Evolutionary conservation across 352 stramenopile genomes (phyloP).

Genomic region (Globisporangium takayamanum): DNA sequence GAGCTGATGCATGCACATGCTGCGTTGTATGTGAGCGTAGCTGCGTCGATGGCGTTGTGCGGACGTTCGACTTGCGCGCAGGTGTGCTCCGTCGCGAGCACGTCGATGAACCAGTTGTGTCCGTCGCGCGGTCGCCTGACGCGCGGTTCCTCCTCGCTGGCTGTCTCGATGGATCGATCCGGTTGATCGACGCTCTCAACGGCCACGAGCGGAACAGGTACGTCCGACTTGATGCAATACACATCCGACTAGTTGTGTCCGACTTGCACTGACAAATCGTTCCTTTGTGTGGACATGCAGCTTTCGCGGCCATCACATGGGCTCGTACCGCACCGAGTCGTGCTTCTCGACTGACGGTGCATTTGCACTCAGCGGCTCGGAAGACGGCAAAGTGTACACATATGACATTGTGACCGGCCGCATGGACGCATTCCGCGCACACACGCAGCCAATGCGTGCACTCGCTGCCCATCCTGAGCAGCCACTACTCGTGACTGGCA

Average conservation of each 20-base stretch:
- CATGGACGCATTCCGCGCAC: constrained; percentile 40
- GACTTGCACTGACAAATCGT: background rate
- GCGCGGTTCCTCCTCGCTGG: constrained; percentile 70
- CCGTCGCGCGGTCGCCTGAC: constrained; percentile 66
- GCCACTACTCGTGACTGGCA: constrained; percentile 57
- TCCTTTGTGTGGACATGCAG: constrained; percentile 12
- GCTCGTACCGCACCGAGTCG: constrained; percentile 65
- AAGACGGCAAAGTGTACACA: constrained; percentile 58
- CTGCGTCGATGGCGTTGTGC: constrained; percentile 78
- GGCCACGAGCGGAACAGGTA: constrained; percentile 73
- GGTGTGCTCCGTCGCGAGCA: constrained; percentile 65
- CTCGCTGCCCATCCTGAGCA: constrained; percentile 57
- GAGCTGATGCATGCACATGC: background rate
- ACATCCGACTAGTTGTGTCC: background rate
- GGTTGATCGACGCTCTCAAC: constrained; percentile 62
- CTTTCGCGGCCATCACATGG: constrained; percentile 57
- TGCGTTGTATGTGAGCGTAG: constrained; percentile 4
- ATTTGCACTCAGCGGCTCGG: constrained; percentile 66
- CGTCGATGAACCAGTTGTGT: constrained; percentile 77
- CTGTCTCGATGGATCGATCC: constrained; percentile 64
- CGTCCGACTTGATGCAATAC: background rate
- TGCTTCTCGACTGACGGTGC: constrained; percentile 60
- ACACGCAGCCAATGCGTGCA: constrained; percentile 56
- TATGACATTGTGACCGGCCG: constrained; percentile 52
- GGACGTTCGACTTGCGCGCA: constrained; percentile 79